Evolutionary conservation across 2,329 filamentous ascomycete genomes (phyloP), one percentile per base, ranked within the genome.

Genomic region (Fusarium begoniae): DNA sequence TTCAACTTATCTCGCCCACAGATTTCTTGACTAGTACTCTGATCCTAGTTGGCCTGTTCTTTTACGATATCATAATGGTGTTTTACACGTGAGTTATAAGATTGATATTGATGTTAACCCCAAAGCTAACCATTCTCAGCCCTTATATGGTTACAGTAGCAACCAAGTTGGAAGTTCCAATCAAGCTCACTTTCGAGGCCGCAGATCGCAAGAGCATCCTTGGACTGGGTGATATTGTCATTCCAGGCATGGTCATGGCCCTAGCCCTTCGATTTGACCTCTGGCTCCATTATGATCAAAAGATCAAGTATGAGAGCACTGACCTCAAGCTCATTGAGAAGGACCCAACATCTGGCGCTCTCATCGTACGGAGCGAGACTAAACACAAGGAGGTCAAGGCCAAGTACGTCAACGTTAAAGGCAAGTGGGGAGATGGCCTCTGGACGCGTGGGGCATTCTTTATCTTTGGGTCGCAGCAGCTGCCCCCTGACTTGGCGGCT

Each of bases 61-160:
- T 97, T 79, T 99, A 99, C 79, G 96, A 99, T 80, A 96, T 99
- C 55, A 91, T 96, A 81, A 95, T 96, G 87, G 94, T 96, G 11
- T 96, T 96, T 80, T 96, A 93, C 80, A 95, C 93, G 85, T 91
- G 80, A 83, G 89, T 86, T 20, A 14, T 24, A 53, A 5, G 10
- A 12, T n/a, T 11, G 6, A 51, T 17, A 26, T 40, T 24, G 11
- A 24, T 24, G 8, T 26, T 11, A 28, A 30, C n/a, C 44, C 9
- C 41, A 22, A 20, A 75, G n/a, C 77, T 81, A 71, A 81, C 72
- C 18, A 60, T 28, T 18, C 8, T 11, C 28, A 92, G 90, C 0
- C 94, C 94, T 0, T 91, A 94, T 80, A 96, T 96, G 94, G 87
- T 95, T 12, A 94, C 93, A 0, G 94, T 99, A 14, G 96, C 96